Evolutionary conservation across 2,329 filamentous ascomycete species (phyloP).

Genomic region (Pleomassaria siparia): DNA sequence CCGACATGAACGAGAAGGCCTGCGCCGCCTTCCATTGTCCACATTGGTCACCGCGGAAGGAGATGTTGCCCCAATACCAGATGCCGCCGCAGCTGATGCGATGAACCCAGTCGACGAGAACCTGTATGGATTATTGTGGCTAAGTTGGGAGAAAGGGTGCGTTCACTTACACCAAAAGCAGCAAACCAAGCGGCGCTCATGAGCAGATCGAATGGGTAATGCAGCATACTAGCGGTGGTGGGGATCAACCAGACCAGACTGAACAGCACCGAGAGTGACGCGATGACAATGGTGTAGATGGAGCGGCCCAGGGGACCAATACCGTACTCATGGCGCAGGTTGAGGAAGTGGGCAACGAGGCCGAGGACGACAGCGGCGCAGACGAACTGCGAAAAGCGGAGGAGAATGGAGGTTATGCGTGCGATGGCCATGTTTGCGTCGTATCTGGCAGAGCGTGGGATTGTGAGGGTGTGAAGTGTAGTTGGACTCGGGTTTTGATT

Average conservation of each 20-base stretch:
- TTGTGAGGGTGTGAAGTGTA: not conserved
- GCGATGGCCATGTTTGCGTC: conserved; percentile 31
- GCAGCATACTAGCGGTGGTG: conserved; percentile 65
- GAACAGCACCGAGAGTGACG: conserved; percentile 68
- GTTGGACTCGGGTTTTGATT: not conserved
- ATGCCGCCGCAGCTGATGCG: conserved; percentile 26
- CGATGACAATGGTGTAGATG: conserved; percentile 75
- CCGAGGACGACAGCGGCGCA: conserved; percentile 63
- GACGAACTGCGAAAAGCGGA: conserved; percentile 65
- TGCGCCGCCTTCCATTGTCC: conserved; percentile 70
- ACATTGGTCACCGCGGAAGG: conserved; percentile 51
- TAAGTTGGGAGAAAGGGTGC: conserved; percentile 50
- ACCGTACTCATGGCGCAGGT: conserved; percentile 39
- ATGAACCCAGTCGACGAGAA: conserved; percentile 45
- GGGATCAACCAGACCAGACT: conserved; percentile 72
- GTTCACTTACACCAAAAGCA: conserved; percentile 65
- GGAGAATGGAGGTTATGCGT: conserved; percentile 57
- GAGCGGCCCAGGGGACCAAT: conserved; percentile 63
- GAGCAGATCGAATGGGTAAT: conserved; percentile 71
- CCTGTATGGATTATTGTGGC: conserved; percentile 37
- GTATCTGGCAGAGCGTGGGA: conserved; percentile 5
- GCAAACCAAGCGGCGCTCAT: conserved; percentile 71
- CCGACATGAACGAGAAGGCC: conserved; percentile 71
- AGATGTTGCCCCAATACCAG: conserved; percentile 59
- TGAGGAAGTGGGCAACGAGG: conserved; percentile 26